Base-by-base conservation (phyloP, 1,139 yeast genomes). In the Petasospora rhodanensis region DNA sequence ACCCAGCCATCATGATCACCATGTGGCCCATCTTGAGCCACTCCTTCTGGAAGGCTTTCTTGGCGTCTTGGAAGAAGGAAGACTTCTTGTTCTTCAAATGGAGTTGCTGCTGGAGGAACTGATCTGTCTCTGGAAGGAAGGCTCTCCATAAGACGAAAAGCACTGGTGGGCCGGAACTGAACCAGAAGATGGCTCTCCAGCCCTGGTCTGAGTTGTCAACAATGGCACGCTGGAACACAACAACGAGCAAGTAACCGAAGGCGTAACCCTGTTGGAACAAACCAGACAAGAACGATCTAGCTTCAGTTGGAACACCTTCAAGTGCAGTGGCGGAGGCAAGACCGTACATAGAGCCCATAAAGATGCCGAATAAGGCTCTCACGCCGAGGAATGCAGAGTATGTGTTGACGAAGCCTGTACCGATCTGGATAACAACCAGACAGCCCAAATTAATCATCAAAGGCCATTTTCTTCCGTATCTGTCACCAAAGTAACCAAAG, bases 171-270 rank as follows among this genome's bases (percentile, higher is more conserved):
- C 87, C 83, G 17, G 91, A 77, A 33, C 83, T 75, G 50, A 85
- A 81, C 87, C 93, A 83, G 57, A 78, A 80, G 44, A 83, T 64
- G 1, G 86, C 71, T 52, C 93, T 70, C 95, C 95, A 84, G 1
- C 73, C 69, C 2, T 45, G 30, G 7, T 59, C 40, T 8, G 76
- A 59, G 37, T 67, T 69, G 43, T 69, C 70, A 3, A 68, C 68
- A 5, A 79, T 64, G 1, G 81, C 83, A 43, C 86, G 67, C 43
- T 70, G 72, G 57, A 80, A 79, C 24, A 77, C 63, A 26, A 77
- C 83, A 5, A 77, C 83, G 24, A 79, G 54, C 31, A 80, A 59
- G 50, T 79, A 72, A 7, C 91, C 91, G 41, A 79, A 69, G 3
- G 86, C 81, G 47, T 81, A 80, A 38, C 87, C 87, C 49, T 79